Base-by-base conservation (phyloP, 2,329 filamentous ascomycete species). In the Cladosporium sp. region DNA sequence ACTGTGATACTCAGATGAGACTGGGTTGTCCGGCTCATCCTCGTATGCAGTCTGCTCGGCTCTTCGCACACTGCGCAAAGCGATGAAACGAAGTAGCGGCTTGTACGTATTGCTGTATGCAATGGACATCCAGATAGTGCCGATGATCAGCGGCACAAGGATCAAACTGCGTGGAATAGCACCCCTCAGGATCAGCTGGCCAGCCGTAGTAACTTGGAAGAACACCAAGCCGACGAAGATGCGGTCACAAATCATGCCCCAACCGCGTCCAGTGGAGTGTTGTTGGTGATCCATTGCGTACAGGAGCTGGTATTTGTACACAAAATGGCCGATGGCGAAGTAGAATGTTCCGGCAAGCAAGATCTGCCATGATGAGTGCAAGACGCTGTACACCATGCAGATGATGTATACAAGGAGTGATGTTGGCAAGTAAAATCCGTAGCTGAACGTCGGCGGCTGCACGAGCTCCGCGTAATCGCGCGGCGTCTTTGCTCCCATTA, bases 201-300 rank as follows among this genome's bases (percentile, higher is more conserved):
- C 94, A 26, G 92, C 89, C 85, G 97, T 95, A 56, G 95, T 92
- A 26, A 96, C 79, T 77, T 99, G 93, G 74, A 97, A 97, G 50
- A 98, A 87, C 2, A 96, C 80, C 11, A 97, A 80, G 1, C 95
- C 95, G 28, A 97, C 82, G 65, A 98, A 87, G 66, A 97, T 86
- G 40, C 95, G 91, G 74, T 95, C 92, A 79, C 93, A 97, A 68
- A 99, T 97, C 85, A 99, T 96, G 58, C 91, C 90, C 95, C 95
- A 99, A 5, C 93, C 93, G 67, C 90, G 89, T 23, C 96, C 96
- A 0, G 94, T 98, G 18, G 93, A 92, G 75, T 97, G 93, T 74
- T 96, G 92, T 18, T 92, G 91, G 76, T 98, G 94, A 73, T 98
- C 93, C 95, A 99, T 99, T 35, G 95, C 93, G 77, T 99, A 99